These are phyloP conservation scores for Pythium inflatum DNA, from an alignment of 352 stramenopile genomes.

Conservation along the genomic window DNA sequence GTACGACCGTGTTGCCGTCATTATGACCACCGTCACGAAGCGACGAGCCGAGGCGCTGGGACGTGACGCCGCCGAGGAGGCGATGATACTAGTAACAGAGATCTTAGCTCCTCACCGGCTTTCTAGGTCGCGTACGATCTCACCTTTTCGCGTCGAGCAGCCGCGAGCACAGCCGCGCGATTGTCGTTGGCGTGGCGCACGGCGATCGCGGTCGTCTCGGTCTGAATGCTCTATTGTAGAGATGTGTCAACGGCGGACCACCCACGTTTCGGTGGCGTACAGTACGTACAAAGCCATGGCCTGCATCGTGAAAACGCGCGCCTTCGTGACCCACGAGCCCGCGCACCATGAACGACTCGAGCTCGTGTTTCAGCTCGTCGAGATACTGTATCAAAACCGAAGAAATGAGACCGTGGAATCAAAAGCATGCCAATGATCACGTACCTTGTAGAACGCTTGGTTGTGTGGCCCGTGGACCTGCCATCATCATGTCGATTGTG, in stretches of 20 bases:
- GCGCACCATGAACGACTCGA: constrained; percentile 61
- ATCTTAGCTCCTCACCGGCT: background rate
- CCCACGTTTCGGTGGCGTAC: background rate
- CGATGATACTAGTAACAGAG: constrained; percentile 37
- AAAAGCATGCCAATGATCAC: too few relatives aligned
- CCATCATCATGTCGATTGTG: background rate
- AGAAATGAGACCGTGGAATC: background rate
- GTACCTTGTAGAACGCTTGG: constrained; percentile 65
- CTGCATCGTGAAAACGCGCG: constrained; percentile 49
- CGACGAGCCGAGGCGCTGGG: constrained; percentile 36
- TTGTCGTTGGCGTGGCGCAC: constrained; percentile 38
- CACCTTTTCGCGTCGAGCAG: constrained; percentile 47
- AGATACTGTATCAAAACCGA: constrained; percentile 40
- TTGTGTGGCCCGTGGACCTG: constrained; percentile 64
- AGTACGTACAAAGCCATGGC: constrained; percentile 41
- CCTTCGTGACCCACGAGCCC: constrained; percentile 49
- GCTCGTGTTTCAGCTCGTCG: constrained; percentile 63
- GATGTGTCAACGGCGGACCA: background rate
- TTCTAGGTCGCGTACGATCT: background rate
- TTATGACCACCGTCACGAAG: background rate
- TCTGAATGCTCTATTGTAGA: constrained; percentile 27
- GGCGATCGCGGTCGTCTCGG: constrained; percentile 25
- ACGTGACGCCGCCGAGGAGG: constrained; percentile 42
- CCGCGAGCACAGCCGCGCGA: constrained; percentile 42
- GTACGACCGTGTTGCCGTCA: background rate